Base-by-base conservation (phyloP, 345 rosid species). In the Rhizophora mangle region DNA sequence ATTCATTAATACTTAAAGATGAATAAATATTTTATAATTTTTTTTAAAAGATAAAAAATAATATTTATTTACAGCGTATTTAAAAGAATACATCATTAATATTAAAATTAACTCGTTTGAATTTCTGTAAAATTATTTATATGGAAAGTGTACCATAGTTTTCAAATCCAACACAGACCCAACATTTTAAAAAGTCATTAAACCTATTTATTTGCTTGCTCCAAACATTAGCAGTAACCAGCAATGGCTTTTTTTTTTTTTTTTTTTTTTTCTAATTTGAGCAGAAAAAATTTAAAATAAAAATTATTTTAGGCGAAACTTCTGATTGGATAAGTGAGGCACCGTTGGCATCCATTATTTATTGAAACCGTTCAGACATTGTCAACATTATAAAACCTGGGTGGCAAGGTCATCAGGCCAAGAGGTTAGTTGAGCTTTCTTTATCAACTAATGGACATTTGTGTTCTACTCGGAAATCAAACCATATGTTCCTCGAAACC, bases 381-480 rank as follows among this genome's bases (percentile, higher is more conserved):
- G 3, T 60, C 10, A 8, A 11, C 72, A 58, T 31, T 47, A 66
- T 24, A 63, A 52, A 60, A 10, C 9, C 6, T 13, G 21, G 54
- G 30, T 60, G 72, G 57, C 55, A 57, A 59, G 69, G 65, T 53
- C 62, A 58, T 72, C 59, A 36, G 16, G n/a, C 56, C 47, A 52
- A 43, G 39, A 43, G 67, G 62, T 79, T 76, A 57, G 73, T 76
- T 68, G 60, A 60, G 68, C 75, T 74, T 65, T 82, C 79, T 32
- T 70, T 36, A 34, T 68, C 76, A 68, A 51, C 26, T 6, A 71
- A 8, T 22, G 10, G 57, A 21, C 26, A 30, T 60, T 2, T 64
- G 2, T 49, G 67, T 22, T 69, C 24, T 53, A 32, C 63, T 32
- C 22, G 37, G 26, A 56, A 52, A n/a, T 8, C 4, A 46, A 15